Evolutionary conservation across 1,284 basidiomycete species (phyloP).

Genomic region (Puccinia hordei): DNA sequence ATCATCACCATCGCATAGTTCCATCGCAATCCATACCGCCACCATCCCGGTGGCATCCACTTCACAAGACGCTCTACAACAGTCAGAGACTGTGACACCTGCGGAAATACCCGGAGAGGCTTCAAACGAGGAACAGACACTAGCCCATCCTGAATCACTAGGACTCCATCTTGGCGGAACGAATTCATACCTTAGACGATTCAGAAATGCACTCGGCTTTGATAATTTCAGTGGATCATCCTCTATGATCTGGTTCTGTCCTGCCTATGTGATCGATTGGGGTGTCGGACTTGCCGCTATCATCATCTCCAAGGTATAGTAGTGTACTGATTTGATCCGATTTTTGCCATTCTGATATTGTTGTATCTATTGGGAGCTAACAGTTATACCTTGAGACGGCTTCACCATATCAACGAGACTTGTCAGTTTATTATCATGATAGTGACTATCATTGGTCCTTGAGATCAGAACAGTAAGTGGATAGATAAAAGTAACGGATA

Average conservation of each 20-base stretch:
- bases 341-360: not conserved
- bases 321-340: not conserved
- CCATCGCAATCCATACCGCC: not conserved
- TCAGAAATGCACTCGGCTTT: conserved; percentile 22
- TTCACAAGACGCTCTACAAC: not conserved
- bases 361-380: not conserved
- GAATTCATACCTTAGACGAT: not conserved
- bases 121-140: not conserved
- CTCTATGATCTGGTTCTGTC: conserved; percentile 49
- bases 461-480: conserved; percentile 37
- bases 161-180: conserved; percentile 32
- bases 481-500: not conserved
- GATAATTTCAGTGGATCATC: conserved; percentile 29
- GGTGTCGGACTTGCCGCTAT: conserved; percentile 39
- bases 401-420: conserved; percentile 30
- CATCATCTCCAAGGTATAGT: conserved; percentile 34
- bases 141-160: conserved; percentile 19
- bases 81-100: not conserved
- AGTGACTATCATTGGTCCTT: conserved; percentile 38
- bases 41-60: conserved; percentile 16
- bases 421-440: conserved; percentile 27
- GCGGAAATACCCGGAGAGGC: not conserved
- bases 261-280: conserved; percentile 51
- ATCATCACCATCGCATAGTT: not conserved
- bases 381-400: conserved; percentile 37